Percentiles rank a stretch among this genome's conserved stretches.
phyloP scores from a whole-genome alignment of 2,329 filamentous ascomycete species.

The Sphaceloma murrayae region DNA sequence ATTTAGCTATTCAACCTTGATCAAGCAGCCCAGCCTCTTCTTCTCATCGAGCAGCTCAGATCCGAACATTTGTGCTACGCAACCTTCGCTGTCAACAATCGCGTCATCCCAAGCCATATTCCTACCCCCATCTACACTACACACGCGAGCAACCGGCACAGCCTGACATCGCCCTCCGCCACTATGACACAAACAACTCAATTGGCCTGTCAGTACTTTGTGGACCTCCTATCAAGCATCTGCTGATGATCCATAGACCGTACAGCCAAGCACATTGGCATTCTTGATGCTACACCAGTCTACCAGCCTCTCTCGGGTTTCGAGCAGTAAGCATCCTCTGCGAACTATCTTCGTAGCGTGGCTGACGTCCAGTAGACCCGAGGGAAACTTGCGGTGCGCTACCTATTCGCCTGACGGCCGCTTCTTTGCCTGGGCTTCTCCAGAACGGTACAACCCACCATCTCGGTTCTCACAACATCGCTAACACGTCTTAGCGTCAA shows the following conservation, averaged over 20 bases:
- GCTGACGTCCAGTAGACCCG: slow-evolving; percentile 53
- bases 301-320: slow-evolving; percentile 83
- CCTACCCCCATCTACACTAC: background rate
- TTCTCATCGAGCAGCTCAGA: background rate
- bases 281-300: slow-evolving; percentile 81
- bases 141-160: background rate
- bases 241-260: slow-evolving; percentile 47
- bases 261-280: slow-evolving; percentile 90
- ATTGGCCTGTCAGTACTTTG: slow-evolving; percentile 62
- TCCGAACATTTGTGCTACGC: slow-evolving; percentile 11
- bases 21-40: slow-evolving; percentile 21
- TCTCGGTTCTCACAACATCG: slow-evolving; percentile 28
- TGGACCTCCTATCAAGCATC: slow-evolving; percentile 9
- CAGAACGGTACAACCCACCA: slow-evolving; percentile 41
- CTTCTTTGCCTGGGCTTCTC: slow-evolving; percentile 91
- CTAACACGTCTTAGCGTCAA: too few species aligned
- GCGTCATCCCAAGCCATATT: slow-evolving; percentile 8
- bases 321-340: slow-evolving; percentile 38
- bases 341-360: too few species aligned
- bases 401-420: slow-evolving; percentile 91
- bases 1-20: slow-evolving; percentile 29
- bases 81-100: slow-evolving; percentile 3
- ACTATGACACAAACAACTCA: slow-evolving; percentile 89
- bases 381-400: slow-evolving; percentile 91
- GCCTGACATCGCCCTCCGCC: slow-evolving; percentile 59